Evolutionary conservation across 164 flowering plant species (phyloP).

Genomic region (Cinnamomum chago): DNA sequence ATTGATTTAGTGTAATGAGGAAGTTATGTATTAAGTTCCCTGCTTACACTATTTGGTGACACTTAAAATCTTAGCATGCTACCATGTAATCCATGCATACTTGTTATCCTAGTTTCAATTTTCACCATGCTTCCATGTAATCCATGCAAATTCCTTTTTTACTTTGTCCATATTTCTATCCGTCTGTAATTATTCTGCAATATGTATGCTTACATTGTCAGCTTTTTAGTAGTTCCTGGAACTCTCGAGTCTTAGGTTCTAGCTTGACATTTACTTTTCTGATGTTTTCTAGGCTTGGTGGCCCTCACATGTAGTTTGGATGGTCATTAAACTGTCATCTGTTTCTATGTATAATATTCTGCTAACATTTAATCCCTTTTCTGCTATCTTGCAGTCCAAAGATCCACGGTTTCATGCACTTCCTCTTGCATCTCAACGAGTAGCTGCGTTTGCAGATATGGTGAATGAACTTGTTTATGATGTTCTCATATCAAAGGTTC

Average conservation of each 20-base stretch:
- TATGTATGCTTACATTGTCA: not conserved
- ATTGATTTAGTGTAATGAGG: too few relatives aligned
- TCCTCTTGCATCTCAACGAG: constrained; percentile 88
- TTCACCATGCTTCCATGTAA: not conserved
- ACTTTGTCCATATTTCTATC: not conserved
- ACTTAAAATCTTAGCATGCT: not conserved
- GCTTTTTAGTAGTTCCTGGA: not conserved
- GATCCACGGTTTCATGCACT: constrained; percentile 99
- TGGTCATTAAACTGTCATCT: not conserved
- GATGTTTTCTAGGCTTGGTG: not conserved
- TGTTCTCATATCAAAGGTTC: constrained; percentile 92
- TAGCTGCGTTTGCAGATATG: constrained; percentile 80
- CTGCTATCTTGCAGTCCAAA: constrained; percentile 67
- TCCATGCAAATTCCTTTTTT: not conserved
- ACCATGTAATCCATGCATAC: not conserved
- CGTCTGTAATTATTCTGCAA: not conserved
- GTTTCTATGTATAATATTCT: not conserved
- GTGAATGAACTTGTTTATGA: constrained; percentile 98
- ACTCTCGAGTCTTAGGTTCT: not conserved
- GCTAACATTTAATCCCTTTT: not conserved
- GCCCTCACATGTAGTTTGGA: not conserved
- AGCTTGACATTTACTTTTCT: not conserved
- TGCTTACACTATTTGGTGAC: not conserved
- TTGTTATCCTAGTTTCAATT: not conserved
- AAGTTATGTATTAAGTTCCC: too few relatives aligned